A percentile compares a stretch with the other conserved stretches of the same genome.
phyloP scores from a whole-genome alignment of 805 yeast genomes.

The Maudiozyma saulgeensis region DNA sequence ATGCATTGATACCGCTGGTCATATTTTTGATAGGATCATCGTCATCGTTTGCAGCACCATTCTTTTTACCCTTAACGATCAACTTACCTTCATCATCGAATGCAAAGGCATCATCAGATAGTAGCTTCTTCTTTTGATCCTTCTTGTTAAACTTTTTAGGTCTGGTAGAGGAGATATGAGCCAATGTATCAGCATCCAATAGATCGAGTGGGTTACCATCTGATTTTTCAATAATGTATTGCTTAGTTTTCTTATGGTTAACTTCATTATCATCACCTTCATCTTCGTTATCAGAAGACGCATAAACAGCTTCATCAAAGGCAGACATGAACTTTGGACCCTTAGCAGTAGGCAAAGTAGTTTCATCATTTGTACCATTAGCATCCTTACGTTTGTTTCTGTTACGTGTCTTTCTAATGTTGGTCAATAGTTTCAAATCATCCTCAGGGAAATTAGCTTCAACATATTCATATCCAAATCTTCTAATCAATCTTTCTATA shows the following conservation, averaged over 20 bases:
- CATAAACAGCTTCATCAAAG: slow-evolving; percentile 86
- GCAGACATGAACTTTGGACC: slow-evolving; percentile 66
- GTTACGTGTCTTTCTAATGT: slow-evolving; percentile 77
- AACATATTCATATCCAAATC: slow-evolving; percentile 81
- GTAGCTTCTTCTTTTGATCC: slow-evolving; percentile 30
- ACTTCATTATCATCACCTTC: slow-evolving; percentile 35
- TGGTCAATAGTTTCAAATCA: slow-evolving; percentile 71
- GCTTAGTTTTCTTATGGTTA: slow-evolving; percentile 28
- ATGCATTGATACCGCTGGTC: slow-evolving; percentile 72
- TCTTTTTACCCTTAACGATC: slow-evolving; percentile 27
- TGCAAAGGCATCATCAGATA: slow-evolving; percentile 23
- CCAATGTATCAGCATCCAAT: slow-evolving; percentile 72
- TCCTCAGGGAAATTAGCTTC: slow-evolving; percentile 83
- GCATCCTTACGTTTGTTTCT: slow-evolving; percentile 67
- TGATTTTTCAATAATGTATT: slow-evolving; percentile 61
- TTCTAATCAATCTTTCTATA: slow-evolving; percentile 80
- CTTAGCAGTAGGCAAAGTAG: slow-evolving; percentile 16
- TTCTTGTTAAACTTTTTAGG: slow-evolving; percentile 50
- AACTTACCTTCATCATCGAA: slow-evolving; percentile 30
- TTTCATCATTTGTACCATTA: slow-evolving; percentile 9
- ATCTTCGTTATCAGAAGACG: slow-evolving; percentile 53
- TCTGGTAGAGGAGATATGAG: slow-evolving; percentile 81
- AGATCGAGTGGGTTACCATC: slow-evolving; percentile 78
- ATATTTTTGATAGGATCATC: slow-evolving; percentile 39
- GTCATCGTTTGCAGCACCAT: slow-evolving; percentile 6